Conservation (phyloP, 148 eudicot genomes). For the Pharnaceum exiguum region DNA sequence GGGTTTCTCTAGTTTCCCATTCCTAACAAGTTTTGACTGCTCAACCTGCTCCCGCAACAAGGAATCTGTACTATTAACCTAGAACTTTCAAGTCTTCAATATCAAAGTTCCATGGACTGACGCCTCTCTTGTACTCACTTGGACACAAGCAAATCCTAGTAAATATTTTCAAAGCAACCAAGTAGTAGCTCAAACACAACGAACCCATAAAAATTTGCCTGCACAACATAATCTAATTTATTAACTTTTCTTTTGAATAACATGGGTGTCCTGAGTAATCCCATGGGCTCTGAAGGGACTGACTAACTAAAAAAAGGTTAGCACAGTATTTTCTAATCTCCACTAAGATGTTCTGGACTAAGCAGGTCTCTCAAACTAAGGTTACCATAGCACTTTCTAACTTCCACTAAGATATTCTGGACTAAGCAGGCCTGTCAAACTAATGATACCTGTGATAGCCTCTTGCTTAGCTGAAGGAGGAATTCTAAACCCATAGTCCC, state of each 20-base stretch:
- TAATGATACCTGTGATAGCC: constrained; percentile 73
- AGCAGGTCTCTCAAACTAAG: neutral
- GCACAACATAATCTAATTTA: neutral
- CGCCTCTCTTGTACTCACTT: constrained; percentile 98
- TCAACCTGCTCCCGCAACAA: neutral
- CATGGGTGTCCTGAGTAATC: no score
- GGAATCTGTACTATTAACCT: neutral
- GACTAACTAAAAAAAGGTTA: no score
- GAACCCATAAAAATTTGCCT: no score
- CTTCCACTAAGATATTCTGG: neutral
- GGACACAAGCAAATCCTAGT: constrained; percentile 26
- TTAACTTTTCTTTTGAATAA: no score
- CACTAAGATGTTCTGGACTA: no score
- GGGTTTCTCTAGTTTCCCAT: neutral
- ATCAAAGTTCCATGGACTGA: constrained; percentile 99
- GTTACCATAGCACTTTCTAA: neutral
- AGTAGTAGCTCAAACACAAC: no score
- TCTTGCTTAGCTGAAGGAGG: constrained; percentile 93
- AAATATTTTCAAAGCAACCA: no score
- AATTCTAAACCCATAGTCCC: no score
- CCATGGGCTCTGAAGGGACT: no score
- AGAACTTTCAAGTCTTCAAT: constrained; percentile 73
- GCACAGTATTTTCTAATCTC: no score
- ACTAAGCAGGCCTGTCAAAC: no score
- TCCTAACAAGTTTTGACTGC: neutral